Evolutionary conservation across 2,329 filamentous ascomycete species (phyloP), one percentile per base, ranked within the genome.

Genomic region (Colletotrichum kahawae): DNA sequence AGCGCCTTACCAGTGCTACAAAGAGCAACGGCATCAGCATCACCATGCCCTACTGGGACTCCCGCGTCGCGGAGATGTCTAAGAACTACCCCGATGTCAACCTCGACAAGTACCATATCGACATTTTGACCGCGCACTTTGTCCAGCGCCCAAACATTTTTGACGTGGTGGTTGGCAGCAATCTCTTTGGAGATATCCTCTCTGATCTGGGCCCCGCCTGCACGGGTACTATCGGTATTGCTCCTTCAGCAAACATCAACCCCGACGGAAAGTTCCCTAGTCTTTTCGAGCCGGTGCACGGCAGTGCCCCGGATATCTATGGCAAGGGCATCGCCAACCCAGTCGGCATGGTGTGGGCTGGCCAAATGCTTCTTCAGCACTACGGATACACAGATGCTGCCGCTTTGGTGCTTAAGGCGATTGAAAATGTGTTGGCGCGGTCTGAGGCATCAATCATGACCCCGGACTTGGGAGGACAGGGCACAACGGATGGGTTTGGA

Each of bases 361-460:
- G 94, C 31, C 92, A 92, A 70, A 93, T 95, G 93, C 90, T 95
- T 88, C 87, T 95, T 77, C 91, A 94, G 80, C 95, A 95, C 84
- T 94, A 67, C 29, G 69, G 69, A 14, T 59, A 63, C 21, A 51
- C 29, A 7, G 69, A 68, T 1, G 73, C 69, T 3, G 73, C 93
- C 2, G 88, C 94, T 65, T 87, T 89, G 76, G 86, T 91, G 76
- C 88, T 89, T 8, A 88, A 90, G 68, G 89, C 91, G 36, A 88
- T 95, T 72, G 93, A 94, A 79, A 86, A 90, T 75, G 92, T 93
- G 0, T 92, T 94, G 4, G 88, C 88, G 75, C 88, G 79, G 68
- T 71, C 85, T 65, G 74, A 85, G 59, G 57, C 74, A 8, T 54
- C 71, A 1, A 76, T 83, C 7, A 78, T 81, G 36, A 85, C 83